Evolutionary conservation across 2,329 filamentous ascomycete genomes (phyloP).

Genomic region (Pyrenophora seminiperda): DNA sequence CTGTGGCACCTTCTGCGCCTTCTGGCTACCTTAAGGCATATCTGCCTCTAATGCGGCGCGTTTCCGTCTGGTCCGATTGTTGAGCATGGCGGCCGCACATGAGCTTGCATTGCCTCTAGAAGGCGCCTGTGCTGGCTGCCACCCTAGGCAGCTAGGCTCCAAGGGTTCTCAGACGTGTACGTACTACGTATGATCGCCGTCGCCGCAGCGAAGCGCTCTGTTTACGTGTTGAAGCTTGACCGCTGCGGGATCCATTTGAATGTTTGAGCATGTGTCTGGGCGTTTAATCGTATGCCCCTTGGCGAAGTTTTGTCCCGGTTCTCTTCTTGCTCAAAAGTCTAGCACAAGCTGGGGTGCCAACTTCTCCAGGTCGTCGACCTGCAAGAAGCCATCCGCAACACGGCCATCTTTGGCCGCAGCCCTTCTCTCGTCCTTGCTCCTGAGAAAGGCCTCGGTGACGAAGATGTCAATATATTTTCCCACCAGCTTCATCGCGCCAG

Average conservation of each 20-base stretch:
- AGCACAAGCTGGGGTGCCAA: constrained; percentile 82
- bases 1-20: not conserved
- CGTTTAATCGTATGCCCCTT: not conserved
- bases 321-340: constrained; percentile 67
- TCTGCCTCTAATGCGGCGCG: not conserved
- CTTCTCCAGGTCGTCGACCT: constrained; percentile 90
- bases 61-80: not conserved
- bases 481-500: constrained; percentile 65
- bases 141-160: too few relatives aligned
- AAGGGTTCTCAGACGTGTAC: too few relatives aligned
- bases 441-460: constrained; percentile 83
- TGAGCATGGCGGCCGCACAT: not conserved
- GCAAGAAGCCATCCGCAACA: constrained; percentile 66
- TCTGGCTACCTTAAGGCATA: not conserved
- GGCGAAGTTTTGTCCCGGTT: not conserved
- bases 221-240: too few relatives aligned
- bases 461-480: constrained; percentile 91
- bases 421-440: constrained; percentile 72
- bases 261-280: not conserved
- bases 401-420: constrained; percentile 47
- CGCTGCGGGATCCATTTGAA: too few relatives aligned
- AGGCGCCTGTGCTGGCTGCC: too few relatives aligned
- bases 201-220: too few relatives aligned
- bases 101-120: too few relatives aligned
- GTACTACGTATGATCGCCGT: too few relatives aligned